A percentile compares a stretch with the other conserved stretches of the same genome.
Conservation (phyloP, 352 stramenopile genomes). For the Thraustochytrium striatum region DNA sequence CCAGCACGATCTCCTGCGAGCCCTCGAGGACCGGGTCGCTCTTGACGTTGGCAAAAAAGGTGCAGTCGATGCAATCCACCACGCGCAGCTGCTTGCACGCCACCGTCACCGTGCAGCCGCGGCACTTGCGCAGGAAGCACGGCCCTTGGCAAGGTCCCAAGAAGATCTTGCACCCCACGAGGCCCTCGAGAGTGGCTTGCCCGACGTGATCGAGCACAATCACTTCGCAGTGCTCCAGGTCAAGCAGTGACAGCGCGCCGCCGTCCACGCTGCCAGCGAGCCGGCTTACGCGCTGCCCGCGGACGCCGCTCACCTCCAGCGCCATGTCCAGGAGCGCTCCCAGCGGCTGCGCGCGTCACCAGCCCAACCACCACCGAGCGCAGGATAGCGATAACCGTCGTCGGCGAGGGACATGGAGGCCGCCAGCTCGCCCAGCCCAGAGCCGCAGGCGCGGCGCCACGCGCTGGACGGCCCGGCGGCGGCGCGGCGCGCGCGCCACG, state of each 20-base stretch:
- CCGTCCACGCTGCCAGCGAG: neutral
- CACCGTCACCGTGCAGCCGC: neutral
- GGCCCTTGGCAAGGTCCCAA: neutral
- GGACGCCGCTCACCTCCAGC: too few relatives aligned
- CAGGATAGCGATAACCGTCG: too few relatives aligned
- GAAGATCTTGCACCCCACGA: neutral
- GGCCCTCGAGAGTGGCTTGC: neutral
- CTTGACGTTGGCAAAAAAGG: neutral
- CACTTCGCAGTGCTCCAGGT: conserved; percentile 23
- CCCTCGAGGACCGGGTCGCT: neutral
- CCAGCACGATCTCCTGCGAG: too few relatives aligned
- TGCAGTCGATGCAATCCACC: conserved; percentile 13
- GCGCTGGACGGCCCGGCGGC: too few relatives aligned
- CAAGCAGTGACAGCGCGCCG: neutral
- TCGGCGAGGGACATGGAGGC: too few relatives aligned
- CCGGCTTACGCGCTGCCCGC: too few relatives aligned
- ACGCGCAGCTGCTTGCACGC: conserved; percentile 13
- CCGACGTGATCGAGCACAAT: neutral
- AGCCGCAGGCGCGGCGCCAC: too few relatives aligned
- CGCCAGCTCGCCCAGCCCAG: too few relatives aligned
- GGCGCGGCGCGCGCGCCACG: too few relatives aligned
- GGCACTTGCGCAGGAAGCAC: conserved; percentile 1
- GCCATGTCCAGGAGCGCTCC: too few relatives aligned
- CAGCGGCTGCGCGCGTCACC: too few relatives aligned
- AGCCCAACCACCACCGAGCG: too few relatives aligned